Base-by-base conservation (phyloP, 2,329 filamentous ascomycete species). In the Penicillium sp. region DNA sequence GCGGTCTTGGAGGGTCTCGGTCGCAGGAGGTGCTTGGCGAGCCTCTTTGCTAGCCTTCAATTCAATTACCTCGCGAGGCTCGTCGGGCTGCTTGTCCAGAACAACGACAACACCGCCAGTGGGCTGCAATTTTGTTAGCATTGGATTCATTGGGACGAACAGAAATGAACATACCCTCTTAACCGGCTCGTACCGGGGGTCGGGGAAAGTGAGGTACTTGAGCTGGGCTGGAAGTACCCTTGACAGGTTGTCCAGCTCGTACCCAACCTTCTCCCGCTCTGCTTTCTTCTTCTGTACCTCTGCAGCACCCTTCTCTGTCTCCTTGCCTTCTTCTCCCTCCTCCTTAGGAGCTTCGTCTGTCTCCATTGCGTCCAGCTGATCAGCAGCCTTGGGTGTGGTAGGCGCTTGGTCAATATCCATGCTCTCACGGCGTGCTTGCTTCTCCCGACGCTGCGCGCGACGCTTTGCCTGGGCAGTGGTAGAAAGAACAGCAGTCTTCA, bases 401-500 rank as follows among this genome's bases (percentile, higher is more conserved):
- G 90, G 88, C 0, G 87, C 85, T 47, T 87, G 82, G 68, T 97
- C 93, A 47, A 97, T 82, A 61, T 97, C 93, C 92, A 99, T 97
- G 77, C 91, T 96, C 76, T 97, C 93, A 13, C 89, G 84, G 58
- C 90, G 84, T 68, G 91, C 89, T 37, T 94, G 90, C 60, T 89
- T 88, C 77, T 97, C 94, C 76, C 97, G 96, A 76, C 91, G 91
- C 74, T 95, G 89, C 2, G 93, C 93, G 65, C 94, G 86, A 66
- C 95, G 89, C 80, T 96, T 97, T 60, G 95, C 94, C 75, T 97
- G 94, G 1, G 93, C 93, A 2, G 94, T 99, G 4, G 95, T 99
- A 3, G 93, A 97, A 18, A 99, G 80, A 41, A 99, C 91, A 25
- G 95, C 94, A 10, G 94, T 97, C 64, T 95, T 94, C 62, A 99